Conservation (phyloP, 169 alveolate genomes). For the Blepharisma undulans region DNA sequence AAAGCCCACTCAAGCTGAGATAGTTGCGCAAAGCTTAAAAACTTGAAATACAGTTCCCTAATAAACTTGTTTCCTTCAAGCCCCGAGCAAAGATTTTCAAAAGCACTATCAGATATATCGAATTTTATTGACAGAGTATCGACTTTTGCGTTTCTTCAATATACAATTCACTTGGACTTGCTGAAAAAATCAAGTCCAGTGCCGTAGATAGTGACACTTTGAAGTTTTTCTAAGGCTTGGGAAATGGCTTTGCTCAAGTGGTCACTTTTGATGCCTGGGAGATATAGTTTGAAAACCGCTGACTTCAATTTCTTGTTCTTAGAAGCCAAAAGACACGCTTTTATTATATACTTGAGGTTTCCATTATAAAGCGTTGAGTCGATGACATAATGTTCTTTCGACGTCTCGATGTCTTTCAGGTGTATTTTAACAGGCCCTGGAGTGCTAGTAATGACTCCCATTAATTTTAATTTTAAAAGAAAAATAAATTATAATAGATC, state of each 20-base stretch:
- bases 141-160: not conserved
- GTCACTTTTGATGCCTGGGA: not conserved
- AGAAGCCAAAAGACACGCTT: not conserved
- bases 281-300: conserved; percentile 8
- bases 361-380: not conserved
- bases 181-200: not conserved
- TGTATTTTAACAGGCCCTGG: conserved; percentile 12
- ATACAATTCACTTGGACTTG: not conserved
- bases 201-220: conserved; percentile 23
- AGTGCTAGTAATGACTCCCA: conserved; percentile 31
- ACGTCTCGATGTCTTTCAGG: not conserved
- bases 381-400: not conserved
- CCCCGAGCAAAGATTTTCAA: not conserved
- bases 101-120: not conserved
- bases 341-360: not conserved
- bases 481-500: not conserved
- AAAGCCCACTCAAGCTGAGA: not conserved
- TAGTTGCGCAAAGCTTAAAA: not conserved
- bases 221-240: not conserved
- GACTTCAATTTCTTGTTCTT: not conserved
- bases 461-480: not conserved
- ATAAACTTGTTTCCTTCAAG: not conserved
- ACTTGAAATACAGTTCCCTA: not conserved
- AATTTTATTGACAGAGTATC: not conserved
- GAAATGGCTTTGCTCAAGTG: not conserved